These are phyloP conservation scores for Rhodotorula babjevae DNA, from an alignment of 768 basidiomycete species.

Conservation along the genomic window DNA sequence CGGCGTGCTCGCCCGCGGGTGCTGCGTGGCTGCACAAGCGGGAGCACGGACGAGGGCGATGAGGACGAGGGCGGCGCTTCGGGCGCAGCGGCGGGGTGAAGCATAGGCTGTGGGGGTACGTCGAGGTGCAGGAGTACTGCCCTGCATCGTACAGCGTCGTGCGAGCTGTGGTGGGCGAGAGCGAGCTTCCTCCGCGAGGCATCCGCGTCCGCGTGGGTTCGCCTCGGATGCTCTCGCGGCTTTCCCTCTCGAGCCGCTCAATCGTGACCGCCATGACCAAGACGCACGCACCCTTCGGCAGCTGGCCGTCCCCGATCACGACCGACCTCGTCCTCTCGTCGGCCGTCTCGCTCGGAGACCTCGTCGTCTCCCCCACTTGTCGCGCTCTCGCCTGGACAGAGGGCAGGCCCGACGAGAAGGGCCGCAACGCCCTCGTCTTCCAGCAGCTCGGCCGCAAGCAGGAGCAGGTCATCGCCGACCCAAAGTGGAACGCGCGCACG, in stretches of 20 bases:
- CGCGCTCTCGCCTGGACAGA: constrained; percentile 57
- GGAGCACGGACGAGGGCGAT: no score
- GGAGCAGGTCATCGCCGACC: constrained; percentile 56
- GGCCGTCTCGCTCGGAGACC: constrained; percentile 49
- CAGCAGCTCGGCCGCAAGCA: constrained; percentile 45
- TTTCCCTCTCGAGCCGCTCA: background rate
- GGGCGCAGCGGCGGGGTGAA: no score
- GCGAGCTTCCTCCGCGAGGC: no score
- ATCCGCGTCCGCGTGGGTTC: no score
- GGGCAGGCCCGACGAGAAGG: constrained; percentile 57
- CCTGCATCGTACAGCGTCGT: no score
- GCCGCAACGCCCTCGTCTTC: constrained; percentile 59
- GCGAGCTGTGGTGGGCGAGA: no score
- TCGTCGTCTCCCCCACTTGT: constrained; percentile 58
- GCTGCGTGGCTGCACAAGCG: no score
- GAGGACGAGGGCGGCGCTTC: no score
- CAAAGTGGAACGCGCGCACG: constrained; percentile 56
- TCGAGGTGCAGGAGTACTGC: no score
- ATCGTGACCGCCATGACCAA: constrained; percentile 6
- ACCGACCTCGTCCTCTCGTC: constrained; percentile 52
- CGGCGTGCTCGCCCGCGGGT: no score
- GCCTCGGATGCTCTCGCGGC: no score
- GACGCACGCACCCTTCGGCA: constrained; percentile 56
- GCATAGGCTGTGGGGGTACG: no score
- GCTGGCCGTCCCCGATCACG: constrained; percentile 60